These are phyloP conservation scores for Phytophthora constricta DNA, from an alignment of 352 stramenopile species.

Conservation along the genomic window DNA sequence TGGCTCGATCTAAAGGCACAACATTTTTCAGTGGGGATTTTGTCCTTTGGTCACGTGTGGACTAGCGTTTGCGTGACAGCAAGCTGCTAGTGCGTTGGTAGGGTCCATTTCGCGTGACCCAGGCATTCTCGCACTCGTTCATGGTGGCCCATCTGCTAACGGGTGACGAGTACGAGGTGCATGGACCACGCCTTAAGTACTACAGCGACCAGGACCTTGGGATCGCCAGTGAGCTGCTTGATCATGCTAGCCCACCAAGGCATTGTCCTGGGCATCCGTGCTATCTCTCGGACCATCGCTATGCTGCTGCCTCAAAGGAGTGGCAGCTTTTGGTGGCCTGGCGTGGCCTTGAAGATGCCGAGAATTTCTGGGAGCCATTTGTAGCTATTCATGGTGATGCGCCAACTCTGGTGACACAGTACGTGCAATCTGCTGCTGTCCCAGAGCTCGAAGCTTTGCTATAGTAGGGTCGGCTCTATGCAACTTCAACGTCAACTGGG, in stretches of 20 bases:
- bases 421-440: background rate
- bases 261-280: constrained; percentile 14
- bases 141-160: constrained; percentile 27
- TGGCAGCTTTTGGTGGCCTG: constrained; percentile 21
- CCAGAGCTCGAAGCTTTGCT: background rate
- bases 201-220: constrained; percentile 19
- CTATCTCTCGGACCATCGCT: constrained; percentile 7
- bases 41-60: constrained; percentile 34
- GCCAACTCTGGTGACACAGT: background rate
- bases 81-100: constrained; percentile 32
- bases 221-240: constrained; percentile 4
- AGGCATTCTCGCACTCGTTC: constrained; percentile 25
- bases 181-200: constrained; percentile 25
- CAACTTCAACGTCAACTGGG: constrained; percentile 1
- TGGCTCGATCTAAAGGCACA: background rate
- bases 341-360: constrained; percentile 19
- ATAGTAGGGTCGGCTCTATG: background rate
- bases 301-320: background rate
- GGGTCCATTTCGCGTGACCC: constrained; percentile 19
- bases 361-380: constrained; percentile 27
- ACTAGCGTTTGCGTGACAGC: constrained; percentile 16
- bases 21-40: constrained; percentile 26
- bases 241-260: constrained; percentile 21
- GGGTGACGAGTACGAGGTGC: constrained; percentile 23
- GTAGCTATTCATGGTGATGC: background rate